These are phyloP conservation scores for Tolypocladium nubicola DNA, from an alignment of 2,329 filamentous ascomycete species.

Conservation along the genomic window DNA sequence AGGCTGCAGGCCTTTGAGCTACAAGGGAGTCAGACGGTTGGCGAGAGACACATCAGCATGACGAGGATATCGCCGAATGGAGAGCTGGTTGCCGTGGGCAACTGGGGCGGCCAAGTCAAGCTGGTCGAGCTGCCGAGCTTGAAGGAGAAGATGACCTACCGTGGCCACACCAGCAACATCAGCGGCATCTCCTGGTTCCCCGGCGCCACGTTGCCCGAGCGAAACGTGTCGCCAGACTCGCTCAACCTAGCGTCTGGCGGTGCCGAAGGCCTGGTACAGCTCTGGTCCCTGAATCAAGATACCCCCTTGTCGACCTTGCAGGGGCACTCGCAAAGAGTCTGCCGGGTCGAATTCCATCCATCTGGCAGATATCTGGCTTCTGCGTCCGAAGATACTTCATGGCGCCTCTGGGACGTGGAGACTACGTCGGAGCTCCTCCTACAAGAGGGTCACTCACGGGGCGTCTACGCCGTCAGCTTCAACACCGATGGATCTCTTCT, in stretches of 20 bases:
- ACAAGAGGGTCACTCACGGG: constrained; percentile 90
- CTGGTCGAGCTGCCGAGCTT: constrained; percentile 76
- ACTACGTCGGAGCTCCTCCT: constrained; percentile 74
- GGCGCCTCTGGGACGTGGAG: constrained; percentile 91
- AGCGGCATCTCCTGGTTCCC: constrained; percentile 89
- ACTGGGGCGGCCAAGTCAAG: constrained; percentile 85
- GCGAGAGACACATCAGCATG: constrained; percentile 84
- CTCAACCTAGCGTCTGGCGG: constrained; percentile 87
- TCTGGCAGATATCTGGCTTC: constrained; percentile 84
- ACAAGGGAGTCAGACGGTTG: constrained; percentile 86
- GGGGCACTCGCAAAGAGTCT: constrained; percentile 80
- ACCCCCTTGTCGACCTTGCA: constrained; percentile 73
- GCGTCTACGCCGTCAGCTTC: constrained; percentile 84
- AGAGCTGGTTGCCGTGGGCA: constrained; percentile 75
- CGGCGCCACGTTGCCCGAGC: constrained; percentile 61
- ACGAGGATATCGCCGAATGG: constrained; percentile 83
- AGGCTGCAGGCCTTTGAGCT: constrained; percentile 74
- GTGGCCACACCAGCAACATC: constrained; percentile 81
- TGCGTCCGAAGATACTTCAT: constrained; percentile 91
- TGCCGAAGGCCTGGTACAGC: constrained; percentile 74
- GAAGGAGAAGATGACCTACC: constrained; percentile 61
- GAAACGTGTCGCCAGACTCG: constrained; percentile 58
- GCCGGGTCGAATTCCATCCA: constrained; percentile 88
- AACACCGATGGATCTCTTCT: constrained; percentile 84
- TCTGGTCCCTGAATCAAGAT: constrained; percentile 84